Evolutionary conservation across 176 grass and related monocot genomes (phyloP).

Genomic region (Microstegium vimineum): DNA sequence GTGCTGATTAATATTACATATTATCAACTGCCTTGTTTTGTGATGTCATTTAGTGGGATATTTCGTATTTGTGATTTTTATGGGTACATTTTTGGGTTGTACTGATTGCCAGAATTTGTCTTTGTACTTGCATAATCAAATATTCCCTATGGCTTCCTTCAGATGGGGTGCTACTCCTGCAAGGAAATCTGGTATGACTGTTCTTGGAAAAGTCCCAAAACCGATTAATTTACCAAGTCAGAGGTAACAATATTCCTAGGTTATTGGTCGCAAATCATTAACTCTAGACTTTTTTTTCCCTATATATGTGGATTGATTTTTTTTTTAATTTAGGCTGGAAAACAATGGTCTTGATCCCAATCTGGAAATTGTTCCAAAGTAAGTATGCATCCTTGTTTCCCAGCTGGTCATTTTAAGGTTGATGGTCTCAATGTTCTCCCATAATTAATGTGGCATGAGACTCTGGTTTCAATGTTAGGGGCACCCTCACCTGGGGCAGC

Average conservation of each 20-base stretch:
- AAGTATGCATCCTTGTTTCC: constrained; percentile 30
- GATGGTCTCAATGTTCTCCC: constrained; percentile 19
- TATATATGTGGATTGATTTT: constrained; percentile 34
- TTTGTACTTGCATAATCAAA: background rate
- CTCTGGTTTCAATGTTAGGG: constrained; percentile 52
- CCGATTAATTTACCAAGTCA: constrained; percentile 97
- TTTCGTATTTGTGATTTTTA: background rate
- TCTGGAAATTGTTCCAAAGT: constrained; percentile 99
- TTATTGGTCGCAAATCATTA: background rate
- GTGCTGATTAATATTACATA: background rate
- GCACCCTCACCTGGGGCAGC: constrained; percentile 89
- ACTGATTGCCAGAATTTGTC: background rate
- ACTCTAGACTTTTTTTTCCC: background rate
- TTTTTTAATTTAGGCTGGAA: constrained; percentile 80
- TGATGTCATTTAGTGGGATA: background rate
- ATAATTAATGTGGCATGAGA: constrained; percentile 1
- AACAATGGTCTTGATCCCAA: constrained; percentile 92
- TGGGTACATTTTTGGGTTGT: background rate
- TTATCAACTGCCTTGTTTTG: background rate
- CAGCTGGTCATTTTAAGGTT: background rate
- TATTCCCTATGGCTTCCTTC: constrained; percentile 17
- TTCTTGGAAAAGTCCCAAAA: constrained; percentile 97
- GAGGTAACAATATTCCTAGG: constrained; percentile 53
- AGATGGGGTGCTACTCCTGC: constrained; percentile 73
- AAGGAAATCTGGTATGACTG: constrained; percentile 97